Evolutionary conservation across 805 yeast genomes (phyloP), one percentile per base, ranked within the genome.

Genomic region (Candida easanensis): DNA sequence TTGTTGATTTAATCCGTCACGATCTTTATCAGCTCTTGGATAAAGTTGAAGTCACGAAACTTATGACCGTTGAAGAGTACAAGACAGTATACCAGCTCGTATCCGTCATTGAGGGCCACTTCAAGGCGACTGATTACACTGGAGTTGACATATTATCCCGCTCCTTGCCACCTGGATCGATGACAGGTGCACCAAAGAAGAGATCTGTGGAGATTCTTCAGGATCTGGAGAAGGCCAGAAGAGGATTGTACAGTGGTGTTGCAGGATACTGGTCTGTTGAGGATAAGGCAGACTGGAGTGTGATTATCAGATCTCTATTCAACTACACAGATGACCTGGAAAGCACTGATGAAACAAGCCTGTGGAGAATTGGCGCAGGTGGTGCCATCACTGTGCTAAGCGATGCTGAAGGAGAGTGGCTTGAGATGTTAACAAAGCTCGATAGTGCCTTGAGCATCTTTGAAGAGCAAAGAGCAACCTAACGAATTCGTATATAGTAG

Each of bases 181-280:
- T 93, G 99, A 93, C 99, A 0, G 99, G 99, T 3, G 99, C 99
- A 0, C 99, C 99, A 2, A 93, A 93, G 66, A 85, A 83, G 54
- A 74, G 96, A 46, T 88, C 97, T 0, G 95, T 93, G 5, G 93
- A 91, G 61, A 62, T 95, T 4, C 69, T 93, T 22, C 85, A 82
- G 47, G 52, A 63, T 10, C 46, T 65, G 11, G 66, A 71, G 19
- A 62, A 57, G 18, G 38, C 50, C 1, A 53, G 60, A 35, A 73
- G 98, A 54, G 98, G 98, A 0, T 64, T 91, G 1, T 93, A 93
- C 60, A 86, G 96, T 45, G 99, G 99, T 15, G 93, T 91, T 2
- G 82, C 86, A 25, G 99, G 99, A 0, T 93, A 89, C 66, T 90
- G 97, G 96, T 84, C 96, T 1, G 69, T 87, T 13, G 80, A 88